Conservation (phyloP, 2,329 filamentous ascomycete genomes). For the Anthostomella pinea region DNA sequence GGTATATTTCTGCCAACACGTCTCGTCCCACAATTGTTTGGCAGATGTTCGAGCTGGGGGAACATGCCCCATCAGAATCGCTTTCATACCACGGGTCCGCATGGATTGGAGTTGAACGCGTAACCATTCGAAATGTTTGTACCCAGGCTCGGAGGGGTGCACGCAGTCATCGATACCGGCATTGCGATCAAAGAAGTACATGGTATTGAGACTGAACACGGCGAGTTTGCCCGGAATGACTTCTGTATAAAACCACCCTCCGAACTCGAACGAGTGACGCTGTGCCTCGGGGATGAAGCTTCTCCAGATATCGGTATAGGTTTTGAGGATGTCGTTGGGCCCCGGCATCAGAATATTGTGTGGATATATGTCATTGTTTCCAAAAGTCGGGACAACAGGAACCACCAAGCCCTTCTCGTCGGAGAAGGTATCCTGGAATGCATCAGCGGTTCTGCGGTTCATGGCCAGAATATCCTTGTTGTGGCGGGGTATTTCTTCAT, state of each 20-base stretch:
- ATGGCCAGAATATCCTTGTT: constrained; percentile 71
- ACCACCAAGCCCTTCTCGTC: constrained; percentile 61
- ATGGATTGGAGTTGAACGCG: constrained; percentile 82
- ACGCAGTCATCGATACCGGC: constrained; percentile 90
- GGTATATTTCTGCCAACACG: constrained; percentile 96
- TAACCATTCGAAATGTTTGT: constrained; percentile 94
- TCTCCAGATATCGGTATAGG: constrained; percentile 76
- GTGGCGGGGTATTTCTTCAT: constrained; percentile 74
- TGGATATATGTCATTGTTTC: constrained; percentile 96
- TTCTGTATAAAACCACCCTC: constrained; percentile 93
- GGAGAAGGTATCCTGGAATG: constrained; percentile 72
- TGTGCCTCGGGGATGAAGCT: constrained; percentile 90
- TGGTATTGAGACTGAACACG: constrained; percentile 91
- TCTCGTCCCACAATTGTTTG: constrained; percentile 92
- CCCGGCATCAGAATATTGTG: constrained; percentile 89
- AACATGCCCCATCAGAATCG: constrained; percentile 90
- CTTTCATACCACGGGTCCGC: constrained; percentile 84
- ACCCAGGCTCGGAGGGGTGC: constrained; percentile 77
- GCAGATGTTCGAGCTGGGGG: constrained; percentile 81
- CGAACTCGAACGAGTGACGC: constrained; percentile 83
- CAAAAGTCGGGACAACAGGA: constrained; percentile 85
- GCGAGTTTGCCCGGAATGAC: constrained; percentile 83
- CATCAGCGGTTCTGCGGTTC: constrained; percentile 72
- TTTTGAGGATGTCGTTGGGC: constrained; percentile 81
- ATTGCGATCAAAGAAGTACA: constrained; percentile 95